Evolutionary conservation across 306 rosid species (phyloP).

Genomic region (Sphenostylis stenocarpa): DNA sequence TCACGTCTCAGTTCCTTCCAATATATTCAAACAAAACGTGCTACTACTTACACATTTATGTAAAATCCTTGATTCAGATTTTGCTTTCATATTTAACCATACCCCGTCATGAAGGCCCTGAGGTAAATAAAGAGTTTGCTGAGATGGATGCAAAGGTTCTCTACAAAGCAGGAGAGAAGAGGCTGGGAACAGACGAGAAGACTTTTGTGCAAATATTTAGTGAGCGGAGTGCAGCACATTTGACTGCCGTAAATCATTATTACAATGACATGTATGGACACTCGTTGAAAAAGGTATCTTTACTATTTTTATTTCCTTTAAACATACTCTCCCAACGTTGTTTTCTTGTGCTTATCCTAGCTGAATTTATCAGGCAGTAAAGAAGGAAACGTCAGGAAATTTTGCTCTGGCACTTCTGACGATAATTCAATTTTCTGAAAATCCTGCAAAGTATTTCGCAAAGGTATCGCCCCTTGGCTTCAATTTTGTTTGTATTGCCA

Average conservation of each 20-base stretch:
- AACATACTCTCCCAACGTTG: neutral
- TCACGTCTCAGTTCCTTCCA: slow-evolving; percentile 7
- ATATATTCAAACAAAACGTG: neutral
- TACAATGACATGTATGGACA: slow-evolving; percentile 52
- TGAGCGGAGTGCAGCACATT: slow-evolving; percentile 69
- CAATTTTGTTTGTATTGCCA: neutral
- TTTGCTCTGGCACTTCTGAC: slow-evolving; percentile 64
- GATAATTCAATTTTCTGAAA: slow-evolving; percentile 60
- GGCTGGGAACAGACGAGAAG: slow-evolving; percentile 54
- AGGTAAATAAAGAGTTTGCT: slow-evolving; percentile 50
- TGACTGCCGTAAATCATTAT: slow-evolving; percentile 52
- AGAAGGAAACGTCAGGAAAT: slow-evolving; percentile 69
- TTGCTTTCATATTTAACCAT: slow-evolving; percentile 59
- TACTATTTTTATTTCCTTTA: slow-evolving; percentile 2
- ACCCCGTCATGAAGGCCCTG: slow-evolving; percentile 72
- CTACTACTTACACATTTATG: slow-evolving; percentile 1
- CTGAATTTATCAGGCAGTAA: slow-evolving; percentile 50
- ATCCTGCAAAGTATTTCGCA: slow-evolving; percentile 71
- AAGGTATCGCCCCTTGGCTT: slow-evolving; percentile 52
- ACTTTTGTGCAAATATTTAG: slow-evolving; percentile 58
- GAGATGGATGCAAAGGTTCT: slow-evolving; percentile 45
- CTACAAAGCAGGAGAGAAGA: slow-evolving; percentile 58
- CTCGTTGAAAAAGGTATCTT: slow-evolving; percentile 63
- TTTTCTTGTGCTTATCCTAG: slow-evolving; percentile 34
- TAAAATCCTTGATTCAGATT: slow-evolving; percentile 41